Conservation (phyloP, 2,329 filamentous ascomycete species). For the Sporothrix pallida region DNA sequence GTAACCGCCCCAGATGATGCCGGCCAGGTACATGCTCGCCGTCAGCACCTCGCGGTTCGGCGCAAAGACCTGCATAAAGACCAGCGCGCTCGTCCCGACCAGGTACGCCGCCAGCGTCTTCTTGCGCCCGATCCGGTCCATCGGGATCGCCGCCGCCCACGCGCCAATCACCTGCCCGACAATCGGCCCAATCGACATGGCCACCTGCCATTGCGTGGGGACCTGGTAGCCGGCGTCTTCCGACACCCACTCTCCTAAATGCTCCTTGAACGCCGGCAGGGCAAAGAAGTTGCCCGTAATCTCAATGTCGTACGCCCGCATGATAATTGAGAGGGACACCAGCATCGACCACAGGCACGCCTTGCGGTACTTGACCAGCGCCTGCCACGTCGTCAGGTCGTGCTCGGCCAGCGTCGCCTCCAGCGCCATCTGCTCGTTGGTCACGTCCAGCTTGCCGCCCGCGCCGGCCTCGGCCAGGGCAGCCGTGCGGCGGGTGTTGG, state of each 20-base stretch:
- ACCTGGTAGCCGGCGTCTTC: slow-evolving; percentile 42
- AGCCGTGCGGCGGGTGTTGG: not conserved
- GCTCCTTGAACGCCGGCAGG: slow-evolving; percentile 57
- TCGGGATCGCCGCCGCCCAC: slow-evolving; percentile 51
- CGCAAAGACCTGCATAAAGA: slow-evolving; percentile 66
- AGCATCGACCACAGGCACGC: slow-evolving; percentile 59
- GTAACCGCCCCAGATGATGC: slow-evolving; percentile 62
- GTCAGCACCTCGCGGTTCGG: slow-evolving; percentile 57
- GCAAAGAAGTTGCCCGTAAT: slow-evolving; percentile 66
- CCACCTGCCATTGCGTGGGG: slow-evolving; percentile 49
- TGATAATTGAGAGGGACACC: slow-evolving; percentile 62
- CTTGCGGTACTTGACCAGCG: slow-evolving; percentile 49
- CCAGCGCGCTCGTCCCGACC: slow-evolving; percentile 52
- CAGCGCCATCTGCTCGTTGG: not conserved
- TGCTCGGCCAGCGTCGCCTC: slow-evolving; percentile 44
- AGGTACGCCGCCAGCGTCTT: slow-evolving; percentile 50
- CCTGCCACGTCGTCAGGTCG: slow-evolving; percentile 46
- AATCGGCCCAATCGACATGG: slow-evolving; percentile 55
- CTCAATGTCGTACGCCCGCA: slow-evolving; percentile 66
- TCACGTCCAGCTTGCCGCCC: not conserved
- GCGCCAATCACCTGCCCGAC: slow-evolving; percentile 60
- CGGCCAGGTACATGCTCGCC: slow-evolving; percentile 61
- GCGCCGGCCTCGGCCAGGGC: slow-evolving; percentile 1
- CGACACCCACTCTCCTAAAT: slow-evolving; percentile 52
- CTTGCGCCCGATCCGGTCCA: slow-evolving; percentile 50